These are phyloP conservation scores for Nicotiana sylvestris DNA, from an alignment of 257 asterid species.

Conservation along the genomic window DNA sequence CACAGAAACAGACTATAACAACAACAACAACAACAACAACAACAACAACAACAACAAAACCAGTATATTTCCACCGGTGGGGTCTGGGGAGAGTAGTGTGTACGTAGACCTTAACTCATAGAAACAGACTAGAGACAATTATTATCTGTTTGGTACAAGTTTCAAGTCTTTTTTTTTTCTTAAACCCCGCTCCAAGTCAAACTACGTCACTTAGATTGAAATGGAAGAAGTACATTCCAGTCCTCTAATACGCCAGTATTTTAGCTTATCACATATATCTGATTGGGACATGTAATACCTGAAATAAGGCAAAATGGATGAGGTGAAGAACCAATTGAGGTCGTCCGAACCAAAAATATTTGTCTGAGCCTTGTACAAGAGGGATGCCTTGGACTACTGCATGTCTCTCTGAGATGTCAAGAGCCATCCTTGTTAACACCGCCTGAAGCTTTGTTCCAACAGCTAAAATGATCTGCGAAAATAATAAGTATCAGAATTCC, in stretches of 20 bases:
- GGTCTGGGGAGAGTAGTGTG: too few species aligned
- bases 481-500: conserved; percentile 1
- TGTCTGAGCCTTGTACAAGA: conserved; percentile 20
- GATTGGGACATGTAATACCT: conserved; percentile 12
- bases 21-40: too few species aligned
- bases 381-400: conserved; percentile 26
- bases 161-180: too few species aligned
- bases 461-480: conserved; percentile 18
- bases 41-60: too few species aligned
- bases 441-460: conserved; percentile 25
- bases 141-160: too few species aligned
- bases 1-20: background rate
- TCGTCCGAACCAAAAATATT: conserved; percentile 28
- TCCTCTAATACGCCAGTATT: background rate
- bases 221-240: background rate
- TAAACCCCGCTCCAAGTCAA: too few species aligned
- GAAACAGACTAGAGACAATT: too few species aligned
- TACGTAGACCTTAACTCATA: too few species aligned
- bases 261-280: background rate
- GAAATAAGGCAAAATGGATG: conserved; percentile 31
- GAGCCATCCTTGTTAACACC: conserved; percentile 30
- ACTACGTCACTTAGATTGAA: too few species aligned
- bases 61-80: too few species aligned
- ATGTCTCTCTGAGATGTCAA: conserved; percentile 22
- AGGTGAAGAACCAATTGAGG: conserved; percentile 26